Conservation (phyloP, 202 grass and related monocot genomes). For the Zoysia matrella region DNA sequence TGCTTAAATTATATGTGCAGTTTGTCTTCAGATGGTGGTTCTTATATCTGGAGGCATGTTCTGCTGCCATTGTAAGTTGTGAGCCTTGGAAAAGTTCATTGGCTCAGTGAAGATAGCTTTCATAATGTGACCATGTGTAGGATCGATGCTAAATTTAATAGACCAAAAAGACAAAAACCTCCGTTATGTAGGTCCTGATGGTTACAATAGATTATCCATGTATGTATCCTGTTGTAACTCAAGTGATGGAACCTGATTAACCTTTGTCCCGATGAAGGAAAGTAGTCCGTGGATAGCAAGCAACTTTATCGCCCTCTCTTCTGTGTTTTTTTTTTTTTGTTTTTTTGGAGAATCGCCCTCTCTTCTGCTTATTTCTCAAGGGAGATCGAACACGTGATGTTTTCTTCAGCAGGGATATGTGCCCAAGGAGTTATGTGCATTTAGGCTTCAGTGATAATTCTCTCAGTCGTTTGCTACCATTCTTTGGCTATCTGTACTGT, state of each 20-base stretch:
- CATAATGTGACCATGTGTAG: slow-evolving; percentile 43
- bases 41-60: slow-evolving; percentile 30
- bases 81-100: slow-evolving; percentile 49
- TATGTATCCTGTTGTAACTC: slow-evolving; percentile 54
- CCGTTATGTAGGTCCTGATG: slow-evolving; percentile 33
- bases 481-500: too few species aligned
- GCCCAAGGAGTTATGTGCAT: background rate
- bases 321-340: background rate
- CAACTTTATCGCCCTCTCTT: slow-evolving; percentile 1
- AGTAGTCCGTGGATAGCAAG: slow-evolving; percentile 9
- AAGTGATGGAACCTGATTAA: slow-evolving; percentile 41
- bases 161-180: slow-evolving; percentile 7
- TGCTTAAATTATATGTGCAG: slow-evolving; percentile 25
- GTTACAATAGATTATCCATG: slow-evolving; percentile 47
- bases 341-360: too few species aligned
- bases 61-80: slow-evolving; percentile 6
- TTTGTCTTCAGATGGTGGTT: slow-evolving; percentile 39
- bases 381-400: background rate
- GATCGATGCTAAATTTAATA: slow-evolving; percentile 38
- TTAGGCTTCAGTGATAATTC: background rate
- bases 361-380: slow-evolving; percentile 3
- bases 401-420: background rate
- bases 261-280: slow-evolving; percentile 23
- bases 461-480: background rate
- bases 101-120: slow-evolving; percentile 29